Evolutionary conservation across 257 asterid genomes (phyloP).

Genomic region (Haberlea rhodopensis): DNA sequence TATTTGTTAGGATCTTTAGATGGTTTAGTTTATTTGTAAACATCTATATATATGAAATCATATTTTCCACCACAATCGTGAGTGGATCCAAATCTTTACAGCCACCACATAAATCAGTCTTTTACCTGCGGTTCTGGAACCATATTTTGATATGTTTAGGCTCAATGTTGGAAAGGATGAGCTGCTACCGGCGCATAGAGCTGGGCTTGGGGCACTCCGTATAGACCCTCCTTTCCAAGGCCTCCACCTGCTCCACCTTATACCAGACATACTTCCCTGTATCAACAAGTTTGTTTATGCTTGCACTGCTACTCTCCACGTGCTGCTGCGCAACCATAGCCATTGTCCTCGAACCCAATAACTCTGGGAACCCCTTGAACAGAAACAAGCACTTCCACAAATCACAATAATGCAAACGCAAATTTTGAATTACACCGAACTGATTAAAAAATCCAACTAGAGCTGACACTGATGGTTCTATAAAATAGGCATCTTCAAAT

Average conservation of each 20-base stretch:
- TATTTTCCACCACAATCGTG: no score
- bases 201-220: constrained; percentile 91
- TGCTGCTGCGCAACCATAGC: no score
- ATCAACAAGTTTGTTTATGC: no score
- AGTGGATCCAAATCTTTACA: no score
- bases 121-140: constrained; percentile 90
- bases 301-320: no score
- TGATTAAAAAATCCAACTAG: constrained; percentile 20
- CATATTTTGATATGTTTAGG: constrained; percentile 93
- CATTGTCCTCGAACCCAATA: no score
- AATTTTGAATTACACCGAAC: constrained; percentile 23
- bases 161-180: constrained; percentile 77
- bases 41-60: no score
- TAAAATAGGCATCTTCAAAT: constrained; percentile 19
- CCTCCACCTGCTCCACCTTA: constrained; percentile 91
- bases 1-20: no score
- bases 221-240: constrained; percentile 88
- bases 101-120: not conserved
- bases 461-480: constrained; percentile 32
- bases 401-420: constrained; percentile 5
- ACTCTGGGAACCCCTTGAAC: constrained; percentile 10
- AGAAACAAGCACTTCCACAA: not conserved
- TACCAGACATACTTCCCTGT: no score
- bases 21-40: no score
- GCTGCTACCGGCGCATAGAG: constrained; percentile 78